A percentile compares a stretch with the other conserved stretches of the same genome.
These are phyloP conservation scores for Lasiosphaeria ovina DNA, from an alignment of 495 filamentous ascomycete species.

Conservation along the genomic window DNA sequence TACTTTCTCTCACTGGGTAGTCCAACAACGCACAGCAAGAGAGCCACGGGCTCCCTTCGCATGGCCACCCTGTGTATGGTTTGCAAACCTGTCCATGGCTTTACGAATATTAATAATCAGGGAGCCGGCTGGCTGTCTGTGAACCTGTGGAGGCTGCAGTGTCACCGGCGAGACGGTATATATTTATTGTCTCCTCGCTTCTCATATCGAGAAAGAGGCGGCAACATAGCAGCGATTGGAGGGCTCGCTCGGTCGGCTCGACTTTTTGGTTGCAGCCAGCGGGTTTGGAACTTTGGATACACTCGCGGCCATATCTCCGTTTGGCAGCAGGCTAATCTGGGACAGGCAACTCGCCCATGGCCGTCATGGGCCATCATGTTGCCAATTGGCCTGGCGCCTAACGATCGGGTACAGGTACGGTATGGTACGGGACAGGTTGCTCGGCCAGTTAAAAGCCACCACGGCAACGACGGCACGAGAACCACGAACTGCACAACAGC, in stretches of 20 bases:
- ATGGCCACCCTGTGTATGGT: too few relatives aligned
- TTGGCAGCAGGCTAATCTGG: conserved; percentile 3
- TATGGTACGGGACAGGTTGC: not conserved
- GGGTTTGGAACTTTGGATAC: not conserved
- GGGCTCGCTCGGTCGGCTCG: not conserved
- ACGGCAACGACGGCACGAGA: not conserved
- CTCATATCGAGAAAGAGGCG: too few relatives aligned
- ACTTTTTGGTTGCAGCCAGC: too few relatives aligned
- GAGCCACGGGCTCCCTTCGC: not conserved
- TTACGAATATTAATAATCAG: too few relatives aligned
- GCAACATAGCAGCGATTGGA: not conserved
- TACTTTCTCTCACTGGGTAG: not conserved
- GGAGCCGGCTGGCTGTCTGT: not conserved
- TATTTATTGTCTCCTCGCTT: too few relatives aligned
- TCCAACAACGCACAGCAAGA: not conserved
- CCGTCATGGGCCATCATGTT: not conserved
- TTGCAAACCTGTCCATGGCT: too few relatives aligned
- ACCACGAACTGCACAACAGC: too few relatives aligned
- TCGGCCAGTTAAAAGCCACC: not conserved
- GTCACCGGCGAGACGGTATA: too few relatives aligned
- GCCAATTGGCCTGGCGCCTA: not conserved
- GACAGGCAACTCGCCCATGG: not conserved
- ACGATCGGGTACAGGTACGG: not conserved
- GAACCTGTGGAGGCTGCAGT: not conserved
- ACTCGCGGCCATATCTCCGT: not conserved